Base-by-base conservation (phyloP, 2,329 filamentous ascomycete genomes). In the Penicillium sclerotigenum region DNA sequence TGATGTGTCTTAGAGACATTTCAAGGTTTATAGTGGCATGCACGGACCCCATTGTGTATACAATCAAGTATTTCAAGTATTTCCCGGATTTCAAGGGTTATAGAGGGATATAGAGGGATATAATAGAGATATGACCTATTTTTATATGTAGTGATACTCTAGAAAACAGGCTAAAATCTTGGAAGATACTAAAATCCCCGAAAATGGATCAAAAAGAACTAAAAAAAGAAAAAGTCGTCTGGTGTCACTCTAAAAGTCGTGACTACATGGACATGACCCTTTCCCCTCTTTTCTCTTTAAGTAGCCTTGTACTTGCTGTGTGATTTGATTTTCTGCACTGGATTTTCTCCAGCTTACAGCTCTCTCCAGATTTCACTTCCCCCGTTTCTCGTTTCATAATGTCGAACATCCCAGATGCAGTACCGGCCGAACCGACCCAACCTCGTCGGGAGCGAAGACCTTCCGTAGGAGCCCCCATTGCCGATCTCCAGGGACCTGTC, bases 401-500 rank as follows among this genome's bases (percentile, higher is more conserved):
- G 54, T 47, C 47, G 6, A 34, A 34, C 29, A 33, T 16, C 20
- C 22, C 41, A 38, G 20, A 29, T 16, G 24, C 47, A 31, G 11
- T 29, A 38, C 37, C 13, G 10, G 5, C 4, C 20, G 18, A 40
- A 37, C 70, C 73, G 60, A 58, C 63, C 43, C 56, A 61, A 38
- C 42, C 36, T 31, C 65, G 63, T 38, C 83, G 90, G 63, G 87
- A 96, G 81, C 87, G 92, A 65, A 89, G 85, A 64, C 91, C 89
- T 56, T 96, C 91, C 20, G 87, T 83, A 56, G 86, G 88, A 63
- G 90, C 90, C 65, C 92, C 92, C 45, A 87, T 97, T 65, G 85
- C 89, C 62, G 91, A 96, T 71, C 87, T 97, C 60, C 83, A 90
- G 74, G 92, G 91, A 62, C 87, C 90, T 18, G 85, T 97, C 55